Evolutionary conservation across 176 grass and related monocot species (phyloP), one percentile per base, ranked within the genome.

Genomic region (Oryza meridionalis): DNA sequence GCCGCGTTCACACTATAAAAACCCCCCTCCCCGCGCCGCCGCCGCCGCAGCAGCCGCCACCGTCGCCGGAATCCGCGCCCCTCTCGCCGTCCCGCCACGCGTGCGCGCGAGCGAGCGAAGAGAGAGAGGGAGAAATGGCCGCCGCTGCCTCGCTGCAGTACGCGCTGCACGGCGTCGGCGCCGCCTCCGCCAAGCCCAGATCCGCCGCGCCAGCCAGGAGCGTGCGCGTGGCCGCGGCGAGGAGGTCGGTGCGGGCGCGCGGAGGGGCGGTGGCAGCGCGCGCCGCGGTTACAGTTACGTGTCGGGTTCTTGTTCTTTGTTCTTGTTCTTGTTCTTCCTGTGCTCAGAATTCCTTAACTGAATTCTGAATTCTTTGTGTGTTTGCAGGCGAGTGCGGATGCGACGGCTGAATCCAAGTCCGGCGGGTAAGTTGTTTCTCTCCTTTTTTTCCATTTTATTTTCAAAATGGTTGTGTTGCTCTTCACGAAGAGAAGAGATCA

Each of bases 361-460:
- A 35, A 35, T 35, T 35, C 76, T 70, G 77, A 73, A 73, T 43
- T 40, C 26, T 7, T 4, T 1, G 46, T 82, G 83, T 31, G 21
- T 76, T 69, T 62, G 77, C 87, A 89, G 87, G 87, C 42, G 16
- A 84, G 87, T 84, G 66, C 86, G 29, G 76, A 35, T 33, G 68
- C 40, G 0, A 42, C 49, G 17, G 43, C 66, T 50, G 70, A 67
- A 81, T 84, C 84, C 79, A 78, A 49, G 53, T 55, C 80, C 1
- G 80, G 69, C 69, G 80, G 88, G 89, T 90, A 80, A 70, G 75
- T 67, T 77, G 25, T 21, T 5, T 8, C n/a, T 24, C 1, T 24
- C 0, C 29, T 31, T 29, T 62, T 22, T 9, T 62, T 61, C 21
- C 19, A 58, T 58, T 58, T 58, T 21, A 0, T n/a, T 66, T 51